Evolutionary conservation across 2,329 filamentous ascomycete species (phyloP).

Genomic region (Aureobasidium sp.): DNA sequence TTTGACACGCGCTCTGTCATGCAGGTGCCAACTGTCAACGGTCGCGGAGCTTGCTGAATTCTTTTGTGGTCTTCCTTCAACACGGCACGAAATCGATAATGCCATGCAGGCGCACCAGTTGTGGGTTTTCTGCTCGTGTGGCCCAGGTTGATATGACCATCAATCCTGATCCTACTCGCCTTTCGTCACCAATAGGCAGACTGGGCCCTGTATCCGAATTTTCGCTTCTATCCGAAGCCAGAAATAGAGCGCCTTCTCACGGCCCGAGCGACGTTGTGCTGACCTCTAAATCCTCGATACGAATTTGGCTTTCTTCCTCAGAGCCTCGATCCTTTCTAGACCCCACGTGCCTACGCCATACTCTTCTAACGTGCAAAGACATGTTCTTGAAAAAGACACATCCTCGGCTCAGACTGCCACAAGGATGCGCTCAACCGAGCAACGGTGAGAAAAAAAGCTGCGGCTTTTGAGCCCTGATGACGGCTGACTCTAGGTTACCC

Average conservation of each 20-base stretch:
- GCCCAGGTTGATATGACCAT: not conserved
- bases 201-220: not conserved
- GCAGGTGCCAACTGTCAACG: not conserved
- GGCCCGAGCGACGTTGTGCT: not conserved
- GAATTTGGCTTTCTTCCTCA: not conserved
- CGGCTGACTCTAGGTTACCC: not conserved
- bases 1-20: not conserved
- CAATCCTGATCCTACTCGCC: not conserved
- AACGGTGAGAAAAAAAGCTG: not conserved
- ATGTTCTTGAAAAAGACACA: not conserved
- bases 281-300: not conserved
- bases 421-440: not conserved
- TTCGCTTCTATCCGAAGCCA: not conserved
- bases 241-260: not conserved
- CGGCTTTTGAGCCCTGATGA: not conserved
- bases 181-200: not conserved
- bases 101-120: slow-evolving; percentile 5
- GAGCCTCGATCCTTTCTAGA: slow-evolving; percentile 1
- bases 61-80: not conserved
- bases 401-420: not conserved
- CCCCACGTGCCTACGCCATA: slow-evolving; percentile 5
- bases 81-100: not conserved
- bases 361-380: not conserved
- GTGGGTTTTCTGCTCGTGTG: not conserved
- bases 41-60: not conserved